Evolutionary conservation across 225 moss, liverwort and hornwort species (phyloP), one percentile per base, ranked within the genome.

Genomic region (Antitrichia curtipendula): DNA sequence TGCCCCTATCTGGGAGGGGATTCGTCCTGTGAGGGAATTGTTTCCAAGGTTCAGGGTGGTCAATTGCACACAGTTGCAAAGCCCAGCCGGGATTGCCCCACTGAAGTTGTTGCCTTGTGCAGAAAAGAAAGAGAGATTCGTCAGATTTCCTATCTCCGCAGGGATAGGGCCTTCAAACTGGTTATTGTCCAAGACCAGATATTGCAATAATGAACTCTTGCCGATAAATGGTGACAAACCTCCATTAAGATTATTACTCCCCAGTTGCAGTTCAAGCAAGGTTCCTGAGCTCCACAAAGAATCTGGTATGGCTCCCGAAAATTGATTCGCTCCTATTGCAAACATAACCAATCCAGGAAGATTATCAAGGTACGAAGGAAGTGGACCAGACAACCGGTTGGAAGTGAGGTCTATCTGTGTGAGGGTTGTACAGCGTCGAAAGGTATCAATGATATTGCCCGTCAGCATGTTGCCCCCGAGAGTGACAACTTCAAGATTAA

Each of bases 11-110:
- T 90, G 90, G 45, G 82, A 83, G 10, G 96, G 97, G n/a, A 97
- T 96, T 32, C 89, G 88, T 60, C 96, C 97, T 17, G 92, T 89
- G n/a, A 96, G 91, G 47, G 89, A 91, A 66, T 97, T 97, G 86
- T 91, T 94, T 75, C 95, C 96, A 66, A 97, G 93, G 82, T 97
- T 94, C 40, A 96, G 86, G 59, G 94, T 95, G 36, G 93, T 94
- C 85, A 97, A 91, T 68, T 92, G 91, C 65, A 90, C 89, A 76
- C 97, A 97, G 75, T 90, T 95, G 85, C 94, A 96, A 81, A 97
- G 91, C 22, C 93, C 94, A 60, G 60, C 56, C 9, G 97, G 97
- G 38, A 97, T 95, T 81, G 76, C 83, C 41, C 96, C 97, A 87
- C 91, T 93, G 52, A 97, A 88, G 22, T 81, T n/a, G 53, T 97